phyloP scores from a whole-genome alignment of 352 stramenopile genomes.

The Phytophthora colocasiae region DNA sequence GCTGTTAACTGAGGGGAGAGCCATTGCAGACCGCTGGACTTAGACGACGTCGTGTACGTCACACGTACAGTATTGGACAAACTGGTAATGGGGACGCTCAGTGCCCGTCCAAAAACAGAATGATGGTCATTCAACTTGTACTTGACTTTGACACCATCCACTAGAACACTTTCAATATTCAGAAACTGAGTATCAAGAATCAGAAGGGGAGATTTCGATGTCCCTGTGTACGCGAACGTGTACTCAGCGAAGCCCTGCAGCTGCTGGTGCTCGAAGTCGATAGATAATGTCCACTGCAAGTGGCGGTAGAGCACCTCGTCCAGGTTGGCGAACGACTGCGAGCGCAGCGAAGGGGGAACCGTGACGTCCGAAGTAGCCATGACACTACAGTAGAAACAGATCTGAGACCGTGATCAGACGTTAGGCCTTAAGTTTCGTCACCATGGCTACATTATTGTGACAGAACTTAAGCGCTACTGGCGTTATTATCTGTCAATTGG shows the following conservation, averaged over 20 bases:
- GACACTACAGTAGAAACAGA: background rate
- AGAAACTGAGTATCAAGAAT: constrained; percentile 89
- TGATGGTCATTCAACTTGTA: constrained; percentile 62
- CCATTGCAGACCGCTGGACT: constrained; percentile 88
- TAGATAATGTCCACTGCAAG: constrained; percentile 78
- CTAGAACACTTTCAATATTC: constrained; percentile 59
- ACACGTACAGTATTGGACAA: constrained; percentile 65
- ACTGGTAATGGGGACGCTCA: constrained; percentile 59
- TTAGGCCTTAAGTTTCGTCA: no score
- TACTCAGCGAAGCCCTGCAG: constrained; percentile 87
- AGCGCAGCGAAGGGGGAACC: constrained; percentile 25
- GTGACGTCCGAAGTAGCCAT: constrained; percentile 5
- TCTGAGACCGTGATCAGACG: no score
- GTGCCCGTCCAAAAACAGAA: constrained; percentile 66
- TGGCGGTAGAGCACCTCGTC: constrained; percentile 79
- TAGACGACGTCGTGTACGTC: constrained; percentile 71
- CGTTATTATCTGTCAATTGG: background rate
- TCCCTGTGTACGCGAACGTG: constrained; percentile 55
- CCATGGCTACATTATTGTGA: background rate
- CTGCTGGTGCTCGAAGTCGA: constrained; percentile 86
- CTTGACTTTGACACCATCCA: constrained; percentile 53
- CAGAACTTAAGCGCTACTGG: background rate
- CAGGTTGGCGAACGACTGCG: constrained; percentile 90
- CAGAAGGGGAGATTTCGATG: constrained; percentile 39
- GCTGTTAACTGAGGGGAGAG: constrained; percentile 92